Evolutionary conservation across 495 filamentous ascomycete genomes (phyloP), one percentile per base, ranked within the genome.

Genomic region (Antarctomyces pellizariae): DNA sequence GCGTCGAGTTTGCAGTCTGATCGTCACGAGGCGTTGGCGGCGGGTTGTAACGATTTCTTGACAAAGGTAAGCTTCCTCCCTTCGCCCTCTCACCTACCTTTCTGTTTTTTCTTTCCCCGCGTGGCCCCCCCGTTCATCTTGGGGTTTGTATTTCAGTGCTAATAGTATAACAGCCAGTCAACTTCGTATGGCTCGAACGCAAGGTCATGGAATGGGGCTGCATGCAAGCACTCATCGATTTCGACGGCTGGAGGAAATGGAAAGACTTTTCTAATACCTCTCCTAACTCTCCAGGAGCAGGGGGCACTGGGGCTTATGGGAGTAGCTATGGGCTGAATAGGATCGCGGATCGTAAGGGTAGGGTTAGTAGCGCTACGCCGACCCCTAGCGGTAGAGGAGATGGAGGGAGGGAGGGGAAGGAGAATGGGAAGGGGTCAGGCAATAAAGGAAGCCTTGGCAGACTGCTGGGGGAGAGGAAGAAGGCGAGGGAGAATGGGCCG

Each of bases 171-270:
- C 23, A 92, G 79, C 86, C 86, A 13, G 82, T 97, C 28, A 89
- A 84, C 37, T 95, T 93, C 42, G 82, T 89, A 32, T 97, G 86
- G 86, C 62, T 97, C 8, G 75, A 90, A 41, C 68, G 84, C 21
- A 97, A 97, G 45, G 80, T 95, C 21, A 92, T 84, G 45, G 86
- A 97, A 64, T 97, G 86, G 86, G 86, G 86, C 36, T 97, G 86
- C 53, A 93, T 97, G 74, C 86, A 95, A 57, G 89, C 89, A 11
- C 55, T 97, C 28, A 97, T 97, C 48, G 86, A 97, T 56, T 95
- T 82, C 39, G 86, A 95, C 42, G 86, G 86, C 28, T 97, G 86
- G 86, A 69, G 82, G 22, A 77, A 82, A 49, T 97, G 86, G 86
- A 92, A 91, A 40, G 72, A 79, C 35, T 83, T 69, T 41, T 55